phyloP scores from a whole-genome alignment of 2,329 filamentous ascomycete species.

The Tolypocladium guangdongense region DNA sequence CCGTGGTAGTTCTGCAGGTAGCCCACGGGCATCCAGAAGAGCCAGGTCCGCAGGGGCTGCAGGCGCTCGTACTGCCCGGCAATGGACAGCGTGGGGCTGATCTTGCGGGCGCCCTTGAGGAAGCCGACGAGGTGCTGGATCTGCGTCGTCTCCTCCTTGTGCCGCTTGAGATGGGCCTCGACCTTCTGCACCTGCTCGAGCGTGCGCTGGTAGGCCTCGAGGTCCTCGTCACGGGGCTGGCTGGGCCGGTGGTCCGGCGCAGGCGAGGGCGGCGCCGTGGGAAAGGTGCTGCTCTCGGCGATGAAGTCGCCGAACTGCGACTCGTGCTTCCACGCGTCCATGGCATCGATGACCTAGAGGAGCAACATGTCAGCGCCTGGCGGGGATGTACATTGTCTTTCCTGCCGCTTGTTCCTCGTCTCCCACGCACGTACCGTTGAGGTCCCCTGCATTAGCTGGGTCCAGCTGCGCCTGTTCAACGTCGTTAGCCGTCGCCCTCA shows the following conservation, averaged over 20 bases:
- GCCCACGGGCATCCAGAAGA: slow-evolving; percentile 89
- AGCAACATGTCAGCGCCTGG: background rate
- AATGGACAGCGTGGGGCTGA: slow-evolving; percentile 57
- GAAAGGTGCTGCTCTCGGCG: slow-evolving; percentile 64
- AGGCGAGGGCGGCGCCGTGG: slow-evolving; percentile 53
- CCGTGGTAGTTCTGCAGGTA: slow-evolving; percentile 67
- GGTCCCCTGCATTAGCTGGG: slow-evolving; percentile 82
- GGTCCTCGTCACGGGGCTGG: slow-evolving; percentile 57
- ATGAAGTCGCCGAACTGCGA: slow-evolving; percentile 80
- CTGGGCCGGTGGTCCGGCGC: slow-evolving; percentile 49
- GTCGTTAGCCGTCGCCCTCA: slow-evolving; percentile 11
- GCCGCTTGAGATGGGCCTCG: slow-evolving; percentile 56
- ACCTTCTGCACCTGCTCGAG: slow-evolving; percentile 58
- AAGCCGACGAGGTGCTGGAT: slow-evolving; percentile 62
- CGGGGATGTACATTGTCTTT: background rate
- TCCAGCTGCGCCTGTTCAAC: slow-evolving; percentile 72
- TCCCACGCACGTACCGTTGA: slow-evolving; percentile 76
- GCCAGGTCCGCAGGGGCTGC: slow-evolving; percentile 79
- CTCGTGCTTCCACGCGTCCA: slow-evolving; percentile 85
- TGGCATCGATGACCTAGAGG: slow-evolving; percentile 69
- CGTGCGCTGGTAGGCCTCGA: slow-evolving; percentile 55
- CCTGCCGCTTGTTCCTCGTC: background rate
- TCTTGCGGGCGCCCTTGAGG: slow-evolving; percentile 60
- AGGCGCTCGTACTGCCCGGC: slow-evolving; percentile 85
- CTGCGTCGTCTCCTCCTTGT: slow-evolving; percentile 57